phyloP scores from a whole-genome alignment of 2,329 filamentous ascomycete genomes.

The Rutstroemia sp. region DNA sequence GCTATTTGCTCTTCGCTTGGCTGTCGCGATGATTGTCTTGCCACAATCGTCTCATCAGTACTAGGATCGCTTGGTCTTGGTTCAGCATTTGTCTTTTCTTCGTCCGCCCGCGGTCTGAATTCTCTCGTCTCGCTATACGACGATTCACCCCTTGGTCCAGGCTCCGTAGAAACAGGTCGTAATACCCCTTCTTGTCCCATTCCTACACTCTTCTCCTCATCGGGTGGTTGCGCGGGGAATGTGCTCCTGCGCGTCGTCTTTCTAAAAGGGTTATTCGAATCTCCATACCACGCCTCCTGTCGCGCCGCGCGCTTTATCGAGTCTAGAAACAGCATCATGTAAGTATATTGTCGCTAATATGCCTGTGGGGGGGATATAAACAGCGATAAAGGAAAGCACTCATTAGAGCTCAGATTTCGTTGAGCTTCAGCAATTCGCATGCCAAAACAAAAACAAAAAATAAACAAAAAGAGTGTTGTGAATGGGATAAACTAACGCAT shows the following conservation, averaged over 20 bases:
- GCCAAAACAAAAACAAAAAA: background rate
- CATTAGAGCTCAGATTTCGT: background rate
- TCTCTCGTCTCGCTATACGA: conserved; percentile 7
- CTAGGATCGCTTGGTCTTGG: conserved; percentile 16
- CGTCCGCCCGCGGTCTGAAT: conserved; percentile 8
- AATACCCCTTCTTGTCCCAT: conserved; percentile 6
- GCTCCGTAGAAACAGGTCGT: conserved; percentile 13
- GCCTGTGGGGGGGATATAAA: background rate
- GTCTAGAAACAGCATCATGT: conserved; percentile 18
- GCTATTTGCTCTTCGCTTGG: conserved; percentile 17
- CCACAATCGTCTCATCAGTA: conserved; percentile 12
- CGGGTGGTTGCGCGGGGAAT: background rate
- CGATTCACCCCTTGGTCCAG: conserved; percentile 6
- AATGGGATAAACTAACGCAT: background rate
- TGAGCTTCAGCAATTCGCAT: background rate
- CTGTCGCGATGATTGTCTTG: conserved; percentile 8
- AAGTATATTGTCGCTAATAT: background rate
- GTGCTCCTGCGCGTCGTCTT: conserved; percentile 18
- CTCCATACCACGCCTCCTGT: conserved; percentile 28
- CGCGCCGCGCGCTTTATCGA: conserved; percentile 24
- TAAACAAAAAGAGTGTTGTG: background rate
- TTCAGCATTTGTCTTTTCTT: conserved; percentile 5
- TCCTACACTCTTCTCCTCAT: conserved; percentile 9
- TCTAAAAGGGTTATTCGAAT: conserved; percentile 26
- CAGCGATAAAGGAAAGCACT: no score